Conservation (phyloP, 192 early-diverging fungal species). For the Podochytrium sp. region DNA sequence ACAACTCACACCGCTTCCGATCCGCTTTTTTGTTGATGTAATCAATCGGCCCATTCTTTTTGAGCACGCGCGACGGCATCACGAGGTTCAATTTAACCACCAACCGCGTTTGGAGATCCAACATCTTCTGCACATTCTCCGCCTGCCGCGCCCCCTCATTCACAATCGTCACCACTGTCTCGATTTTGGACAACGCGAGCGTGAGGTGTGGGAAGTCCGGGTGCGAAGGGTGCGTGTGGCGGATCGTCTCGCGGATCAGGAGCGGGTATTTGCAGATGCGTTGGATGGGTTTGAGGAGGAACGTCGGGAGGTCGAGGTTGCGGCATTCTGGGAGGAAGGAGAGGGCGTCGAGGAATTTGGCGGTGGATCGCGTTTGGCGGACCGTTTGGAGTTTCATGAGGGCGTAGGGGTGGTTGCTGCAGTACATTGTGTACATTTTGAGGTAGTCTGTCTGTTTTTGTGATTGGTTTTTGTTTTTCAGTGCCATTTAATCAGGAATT, state of each 20-base stretch:
- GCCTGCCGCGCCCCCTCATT: conserved; percentile 59
- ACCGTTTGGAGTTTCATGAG: conserved; percentile 58
- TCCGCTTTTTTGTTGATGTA: conserved; percentile 37
- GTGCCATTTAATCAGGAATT: too few species aligned
- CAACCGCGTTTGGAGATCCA: conserved; percentile 55
- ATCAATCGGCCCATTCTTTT: conserved; percentile 47
- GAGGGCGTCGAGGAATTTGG: conserved; percentile 51
- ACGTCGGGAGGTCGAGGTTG: conserved; percentile 25
- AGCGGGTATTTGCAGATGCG: conserved; percentile 65
- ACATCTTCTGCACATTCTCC: conserved; percentile 57
- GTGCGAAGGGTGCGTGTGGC: conserved; percentile 51
- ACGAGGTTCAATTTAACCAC: conserved; percentile 57
- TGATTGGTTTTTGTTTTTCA: conserved; percentile 19
- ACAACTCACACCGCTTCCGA: conserved; percentile 52
- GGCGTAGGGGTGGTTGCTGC: conserved; percentile 65
- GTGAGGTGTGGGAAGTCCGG: conserved; percentile 48
- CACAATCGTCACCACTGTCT: conserved; percentile 60
- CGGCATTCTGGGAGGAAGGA: conserved; percentile 15
- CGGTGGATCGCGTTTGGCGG: conserved; percentile 41
- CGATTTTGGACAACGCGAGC: conserved; percentile 51
- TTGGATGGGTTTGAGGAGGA: conserved; percentile 58
- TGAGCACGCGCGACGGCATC: conserved; percentile 46
- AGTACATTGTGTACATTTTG: conserved; percentile 70
- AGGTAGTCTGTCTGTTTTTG: conserved; percentile 52
- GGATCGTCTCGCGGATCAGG: conserved; percentile 56